A percentile compares a stretch with the other conserved stretches of the same genome.
Conservation (phyloP, 2,329 filamentous ascomycete genomes). For the Paracoccidioides lutzii region DNA sequence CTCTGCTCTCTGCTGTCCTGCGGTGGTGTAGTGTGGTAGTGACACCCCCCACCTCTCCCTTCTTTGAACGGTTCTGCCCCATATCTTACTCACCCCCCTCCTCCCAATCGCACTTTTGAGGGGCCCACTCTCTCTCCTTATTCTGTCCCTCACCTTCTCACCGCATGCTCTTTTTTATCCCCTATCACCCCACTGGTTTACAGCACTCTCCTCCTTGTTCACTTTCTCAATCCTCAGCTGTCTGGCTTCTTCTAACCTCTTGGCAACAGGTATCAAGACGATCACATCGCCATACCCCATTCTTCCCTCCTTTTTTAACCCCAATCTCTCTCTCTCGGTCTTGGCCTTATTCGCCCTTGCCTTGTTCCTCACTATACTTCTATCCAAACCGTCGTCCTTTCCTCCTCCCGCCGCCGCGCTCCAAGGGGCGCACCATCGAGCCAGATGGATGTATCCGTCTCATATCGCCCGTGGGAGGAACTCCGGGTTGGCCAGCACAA, state of each 20-base stretch:
- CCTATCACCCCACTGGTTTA: neutral
- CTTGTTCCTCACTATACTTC: too few relatives aligned
- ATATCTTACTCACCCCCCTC: too few relatives aligned
- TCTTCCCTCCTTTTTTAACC: neutral
- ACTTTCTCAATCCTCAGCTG: neutral
- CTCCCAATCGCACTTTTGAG: constrained; percentile 3
- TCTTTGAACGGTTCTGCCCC: too few relatives aligned
- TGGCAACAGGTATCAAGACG: neutral
- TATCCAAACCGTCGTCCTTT: neutral
- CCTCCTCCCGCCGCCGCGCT: neutral
- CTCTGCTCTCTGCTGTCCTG: too few relatives aligned
- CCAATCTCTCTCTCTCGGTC: neutral
- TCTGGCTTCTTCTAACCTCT: neutral
- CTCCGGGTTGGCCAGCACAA: constrained; percentile 24
- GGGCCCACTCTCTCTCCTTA: neutral
- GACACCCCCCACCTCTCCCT: too few relatives aligned
- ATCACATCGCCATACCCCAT: too few relatives aligned
- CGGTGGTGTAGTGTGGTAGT: too few relatives aligned
- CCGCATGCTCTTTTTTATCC: neutral
- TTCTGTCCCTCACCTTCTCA: constrained; percentile 1
- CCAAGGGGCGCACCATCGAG: too few relatives aligned
- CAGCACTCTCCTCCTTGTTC: neutral
- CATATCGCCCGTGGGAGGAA: constrained; percentile 35
- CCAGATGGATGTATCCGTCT: constrained; percentile 28
- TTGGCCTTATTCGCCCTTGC: too few relatives aligned